Base-by-base conservation (phyloP, 768 basidiomycete genomes). In the Leccinum subgranulosum region DNA sequence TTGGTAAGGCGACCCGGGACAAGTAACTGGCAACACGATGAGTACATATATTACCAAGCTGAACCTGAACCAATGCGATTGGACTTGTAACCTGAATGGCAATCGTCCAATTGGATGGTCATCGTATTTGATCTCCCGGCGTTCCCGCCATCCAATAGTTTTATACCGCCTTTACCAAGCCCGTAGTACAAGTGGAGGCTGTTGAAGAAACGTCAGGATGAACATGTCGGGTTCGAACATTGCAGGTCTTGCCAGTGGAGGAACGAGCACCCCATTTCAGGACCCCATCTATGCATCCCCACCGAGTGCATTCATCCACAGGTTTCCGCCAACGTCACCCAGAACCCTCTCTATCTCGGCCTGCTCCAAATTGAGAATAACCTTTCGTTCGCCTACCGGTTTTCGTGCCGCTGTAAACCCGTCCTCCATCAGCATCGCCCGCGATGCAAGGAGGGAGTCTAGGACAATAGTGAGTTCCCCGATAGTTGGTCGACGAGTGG, bases 291-390 rank as follows among this genome's bases (percentile, higher is more conserved):
- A 69, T 45, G 56, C 54, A 3, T 50, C 54, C 1, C 58, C 49
- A 21, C 59, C 57, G 7, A 81, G 68, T 5, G 74, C 74, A 67
- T 77, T 87, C 74, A 82, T 84, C 90, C 90, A 92, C 9, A 66
- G 67, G 21, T 72, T 62, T 15, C 89, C 88, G 6, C 92, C 94
- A 19, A 91, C 81, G 55, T 92, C 92, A 46, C 90, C 83, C 49
- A 98, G 75, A 25, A 92, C 89, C 54, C 92, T 79, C 72, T 94
- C 92, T 0, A 95, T 88, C 63, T 97, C 94, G 0, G 76, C 77
- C 60, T 86, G 84, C 69, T 96, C 94, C 60, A 96, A 67, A 66
- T 92, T 93, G n/a, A 95, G 74, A 58, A 92, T 73, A 1, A 96
- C 77, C 64, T 84, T 82, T 58, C 89, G 76, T 55, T 94, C 92